Base-by-base conservation (phyloP, 2,329 filamentous ascomycete genomes). In the Verticillium albo-atrum region DNA sequence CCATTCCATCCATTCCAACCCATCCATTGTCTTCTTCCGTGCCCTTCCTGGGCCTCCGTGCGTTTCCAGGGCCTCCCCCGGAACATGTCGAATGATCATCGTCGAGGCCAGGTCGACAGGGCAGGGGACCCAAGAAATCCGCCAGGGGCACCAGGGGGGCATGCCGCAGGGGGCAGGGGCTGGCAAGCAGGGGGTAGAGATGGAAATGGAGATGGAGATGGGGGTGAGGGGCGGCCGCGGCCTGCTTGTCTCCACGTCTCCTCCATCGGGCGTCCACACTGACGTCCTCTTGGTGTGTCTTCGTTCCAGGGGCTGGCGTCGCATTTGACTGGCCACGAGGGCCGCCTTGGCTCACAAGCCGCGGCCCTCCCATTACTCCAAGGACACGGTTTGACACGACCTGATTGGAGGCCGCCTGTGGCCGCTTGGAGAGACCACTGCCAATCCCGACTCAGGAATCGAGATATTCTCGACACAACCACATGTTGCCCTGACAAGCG, bases 331-430 rank as follows among this genome's bases (percentile, higher is more conserved):
- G 42, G 42, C 42, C 42, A 47, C n/a, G 42, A 47, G 42, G 42
- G 42, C 42, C 20, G 34, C 30, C 28, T 34, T 55, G 59, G 59
- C 54, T 57, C 61, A 57, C 27, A 50, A 28, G 53, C 26, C 35
- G 57, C 55, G 37, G 35, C 28, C 35, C 50, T 61, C 34, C 54
- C 35, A 27, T n/a, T 47, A 58, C 54, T 61, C 60, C 61, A 55
- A 58, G 58, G 54, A 25, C 60, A 54, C 61, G 57, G 55, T 60
- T 63, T 57, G 26, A 60, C 52, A 34, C 56, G 57, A 28, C 61
- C 57, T 60, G 57, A 63, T 62, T 63, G 60, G 61, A 63, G 61
- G 60, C 61, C 61, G 60, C 60, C 61, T 58, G 52, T 34, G 60
- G 34, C 57, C 57, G 57, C 54, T 57, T 59, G 15, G 55, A 57